phyloP scores from a whole-genome alignment of 805 yeast genomes.

The Candida broadrunensis region DNA sequence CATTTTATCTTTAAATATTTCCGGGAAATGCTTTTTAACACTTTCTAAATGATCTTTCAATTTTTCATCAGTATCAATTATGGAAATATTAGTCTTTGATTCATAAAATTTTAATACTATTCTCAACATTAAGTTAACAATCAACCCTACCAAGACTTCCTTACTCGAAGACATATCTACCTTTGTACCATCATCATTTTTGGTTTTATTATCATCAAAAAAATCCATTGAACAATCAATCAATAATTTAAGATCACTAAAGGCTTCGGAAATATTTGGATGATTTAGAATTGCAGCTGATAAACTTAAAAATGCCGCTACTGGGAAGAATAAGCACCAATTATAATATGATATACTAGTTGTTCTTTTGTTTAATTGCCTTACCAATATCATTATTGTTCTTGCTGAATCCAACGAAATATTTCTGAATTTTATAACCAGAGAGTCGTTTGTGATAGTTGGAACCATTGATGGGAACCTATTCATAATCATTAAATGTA shows the following conservation, averaged over 20 bases:
- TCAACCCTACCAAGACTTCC: constrained; percentile 5
- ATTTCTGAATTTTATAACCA: constrained; percentile 20
- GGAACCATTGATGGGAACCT: constrained; percentile 25
- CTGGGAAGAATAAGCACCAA: constrained; percentile 32
- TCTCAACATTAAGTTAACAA: constrained; percentile 16
- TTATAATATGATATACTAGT: constrained; percentile 21
- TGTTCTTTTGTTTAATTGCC: constrained; percentile 15
- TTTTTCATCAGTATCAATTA: constrained; percentile 11
- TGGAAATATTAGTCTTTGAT: constrained; percentile 8
- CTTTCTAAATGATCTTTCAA: constrained; percentile 15
- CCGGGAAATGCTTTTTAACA: constrained; percentile 15
- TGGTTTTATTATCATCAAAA: constrained; percentile 1
- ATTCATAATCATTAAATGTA: constrained; percentile 36
- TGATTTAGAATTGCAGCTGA: constrained; percentile 28
- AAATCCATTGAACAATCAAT: constrained; percentile 15
- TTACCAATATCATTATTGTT: constrained; percentile 28
- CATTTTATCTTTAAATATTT: constrained; percentile 7
- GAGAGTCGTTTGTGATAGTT: constrained; percentile 10
- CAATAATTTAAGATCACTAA: constrained; percentile 27
- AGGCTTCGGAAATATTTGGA: constrained; percentile 23
- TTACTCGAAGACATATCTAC: constrained; percentile 1
- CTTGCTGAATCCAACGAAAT: constrained; percentile 34
- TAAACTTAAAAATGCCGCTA: constrained; percentile 28
- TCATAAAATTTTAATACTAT: constrained; percentile 19
- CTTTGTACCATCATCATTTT: background rate